These are phyloP conservation scores for Aspergillus ustus DNA, from an alignment of 2,329 filamentous ascomycete species.

Conservation along the genomic window DNA sequence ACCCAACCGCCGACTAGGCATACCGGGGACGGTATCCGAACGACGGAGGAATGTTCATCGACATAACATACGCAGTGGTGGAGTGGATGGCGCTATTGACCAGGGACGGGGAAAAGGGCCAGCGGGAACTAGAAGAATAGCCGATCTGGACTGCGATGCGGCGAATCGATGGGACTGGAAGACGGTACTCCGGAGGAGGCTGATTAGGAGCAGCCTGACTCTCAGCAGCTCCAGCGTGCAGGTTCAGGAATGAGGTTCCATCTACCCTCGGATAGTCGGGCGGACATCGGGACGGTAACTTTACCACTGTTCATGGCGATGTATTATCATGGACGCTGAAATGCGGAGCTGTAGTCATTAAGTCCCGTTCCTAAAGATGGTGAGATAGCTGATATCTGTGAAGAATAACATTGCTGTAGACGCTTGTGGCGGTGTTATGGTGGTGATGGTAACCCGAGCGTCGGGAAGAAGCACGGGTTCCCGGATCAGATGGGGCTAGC, in stretches of 20 bases:
- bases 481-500: slow-evolving; percentile 10
- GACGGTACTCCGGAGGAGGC: slow-evolving; percentile 15
- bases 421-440: background rate
- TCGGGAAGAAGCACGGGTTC: slow-evolving; percentile 15
- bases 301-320: background rate
- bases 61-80: background rate
- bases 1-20: slow-evolving; percentile 2
- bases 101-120: slow-evolving; percentile 11
- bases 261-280: slow-evolving; percentile 18
- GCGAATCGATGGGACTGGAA: slow-evolving; percentile 9
- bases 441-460: slow-evolving; percentile 2
- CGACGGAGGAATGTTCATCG: slow-evolving; percentile 13
- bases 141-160: slow-evolving; percentile 16
- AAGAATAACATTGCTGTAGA: background rate
- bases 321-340: background rate
- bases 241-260: background rate
- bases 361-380: background rate
- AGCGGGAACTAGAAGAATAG: slow-evolving; percentile 19
- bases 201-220: slow-evolving; percentile 11
- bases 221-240: slow-evolving; percentile 5
- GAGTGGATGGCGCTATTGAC: background rate
- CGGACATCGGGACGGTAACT: slow-evolving; percentile 14
- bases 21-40: slow-evolving; percentile 7
- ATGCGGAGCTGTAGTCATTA: background rate
- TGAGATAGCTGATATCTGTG: background rate